These are phyloP conservation scores for Cladosporium halotolerans DNA, from an alignment of 2,329 filamentous ascomycete genomes.

Conservation along the genomic window DNA sequence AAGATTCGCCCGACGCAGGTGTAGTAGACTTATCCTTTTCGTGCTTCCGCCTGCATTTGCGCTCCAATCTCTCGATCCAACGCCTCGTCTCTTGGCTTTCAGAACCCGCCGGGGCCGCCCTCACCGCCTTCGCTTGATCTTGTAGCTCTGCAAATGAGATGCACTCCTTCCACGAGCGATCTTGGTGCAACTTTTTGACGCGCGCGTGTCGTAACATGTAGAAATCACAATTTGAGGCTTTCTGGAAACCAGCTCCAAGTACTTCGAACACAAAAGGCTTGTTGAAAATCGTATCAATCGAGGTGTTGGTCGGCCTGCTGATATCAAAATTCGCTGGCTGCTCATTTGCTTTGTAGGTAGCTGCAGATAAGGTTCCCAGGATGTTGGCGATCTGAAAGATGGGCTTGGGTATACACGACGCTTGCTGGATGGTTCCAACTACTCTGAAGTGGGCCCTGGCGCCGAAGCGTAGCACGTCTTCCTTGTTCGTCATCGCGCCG, in stretches of 20 bases:
- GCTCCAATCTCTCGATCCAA: slow-evolving; percentile 58
- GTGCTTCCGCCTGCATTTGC: slow-evolving; percentile 23
- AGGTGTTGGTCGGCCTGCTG: slow-evolving; percentile 1
- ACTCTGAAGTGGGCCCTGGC: slow-evolving; percentile 58
- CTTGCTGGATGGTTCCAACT: slow-evolving; percentile 49
- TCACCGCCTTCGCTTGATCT: slow-evolving; percentile 54
- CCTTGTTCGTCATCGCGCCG: slow-evolving; percentile 66
- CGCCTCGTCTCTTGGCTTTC: slow-evolving; percentile 55
- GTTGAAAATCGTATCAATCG: slow-evolving; percentile 53
- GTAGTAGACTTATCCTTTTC: slow-evolving; percentile 23
- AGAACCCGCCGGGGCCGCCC: slow-evolving; percentile 43
- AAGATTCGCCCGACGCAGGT: slow-evolving; percentile 15
- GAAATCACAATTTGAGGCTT: slow-evolving; percentile 60
- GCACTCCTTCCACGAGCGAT: slow-evolving; percentile 63
- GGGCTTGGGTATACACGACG: slow-evolving; percentile 40
- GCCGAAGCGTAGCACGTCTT: slow-evolving; percentile 47
- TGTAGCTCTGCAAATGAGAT: slow-evolving; percentile 67
- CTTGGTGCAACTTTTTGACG: slow-evolving; percentile 69
- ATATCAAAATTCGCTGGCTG: slow-evolving; percentile 19
- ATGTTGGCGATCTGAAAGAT: slow-evolving; percentile 40
- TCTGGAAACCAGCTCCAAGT: slow-evolving; percentile 73
- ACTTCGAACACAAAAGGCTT: slow-evolving; percentile 73
- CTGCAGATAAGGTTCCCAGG: slow-evolving; percentile 34
- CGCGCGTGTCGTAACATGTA: slow-evolving; percentile 72
- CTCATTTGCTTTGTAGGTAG: slow-evolving; percentile 22